A percentile compares a stretch with the other conserved stretches of the same genome.
Evolutionary conservation across 2,329 filamentous ascomycete species (phyloP).

Genomic region (Monilinia polystroma): DNA sequence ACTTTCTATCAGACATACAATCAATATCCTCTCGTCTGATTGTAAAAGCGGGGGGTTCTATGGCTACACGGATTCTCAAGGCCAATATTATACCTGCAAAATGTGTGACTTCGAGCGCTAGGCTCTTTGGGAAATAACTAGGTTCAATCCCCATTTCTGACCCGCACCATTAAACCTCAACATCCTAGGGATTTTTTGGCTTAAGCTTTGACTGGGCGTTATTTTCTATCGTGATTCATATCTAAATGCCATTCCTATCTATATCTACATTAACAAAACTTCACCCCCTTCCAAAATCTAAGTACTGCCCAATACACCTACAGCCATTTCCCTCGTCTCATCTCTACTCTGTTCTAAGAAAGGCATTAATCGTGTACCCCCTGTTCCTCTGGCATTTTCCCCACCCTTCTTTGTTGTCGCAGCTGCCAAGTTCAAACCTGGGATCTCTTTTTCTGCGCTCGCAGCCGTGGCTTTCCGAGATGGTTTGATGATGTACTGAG

Average conservation of each 20-base stretch:
- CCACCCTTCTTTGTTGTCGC: conserved; percentile 34
- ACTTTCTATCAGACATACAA: neutral
- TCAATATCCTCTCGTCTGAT: no score
- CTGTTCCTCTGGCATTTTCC: conserved; percentile 68
- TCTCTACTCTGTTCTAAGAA: conserved; percentile 88
- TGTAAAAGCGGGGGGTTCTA: no score
- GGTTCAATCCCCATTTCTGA: no score
- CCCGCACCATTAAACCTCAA: no score
- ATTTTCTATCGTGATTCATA: conserved; percentile 8
- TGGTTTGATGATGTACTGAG: conserved; percentile 84
- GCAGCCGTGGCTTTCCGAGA: conserved; percentile 48
- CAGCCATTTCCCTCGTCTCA: conserved; percentile 62
- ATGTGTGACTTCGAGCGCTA: no score
- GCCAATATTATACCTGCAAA: no score
- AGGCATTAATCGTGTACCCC: conserved; percentile 81
- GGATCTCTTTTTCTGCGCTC: conserved; percentile 44
- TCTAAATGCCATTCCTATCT: neutral
- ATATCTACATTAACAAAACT: neutral
- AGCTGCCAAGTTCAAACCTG: conserved; percentile 43
- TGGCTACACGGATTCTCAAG: no score
- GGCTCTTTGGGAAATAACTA: no score
- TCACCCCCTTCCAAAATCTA: neutral
- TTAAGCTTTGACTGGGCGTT: neutral
- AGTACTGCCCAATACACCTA: conserved; percentile 1
- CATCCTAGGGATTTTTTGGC: no score